Evolutionary conservation across 2,329 filamentous ascomycete species (phyloP).

Genomic region (Cryphonectria parasitica): DNA sequence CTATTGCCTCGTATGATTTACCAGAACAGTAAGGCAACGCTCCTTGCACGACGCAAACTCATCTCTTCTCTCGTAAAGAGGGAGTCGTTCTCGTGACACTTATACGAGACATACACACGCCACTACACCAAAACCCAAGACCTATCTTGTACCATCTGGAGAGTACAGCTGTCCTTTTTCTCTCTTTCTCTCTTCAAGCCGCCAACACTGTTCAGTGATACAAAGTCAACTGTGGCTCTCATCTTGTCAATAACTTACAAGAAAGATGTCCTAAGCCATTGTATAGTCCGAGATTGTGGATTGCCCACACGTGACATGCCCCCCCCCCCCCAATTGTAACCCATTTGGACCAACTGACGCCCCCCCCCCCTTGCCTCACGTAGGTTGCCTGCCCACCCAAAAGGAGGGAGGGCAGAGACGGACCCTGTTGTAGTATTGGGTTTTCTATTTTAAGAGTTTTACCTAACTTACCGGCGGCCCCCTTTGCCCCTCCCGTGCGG

Average conservation of each 20-base stretch:
- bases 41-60: background rate
- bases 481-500: conserved; percentile 8
- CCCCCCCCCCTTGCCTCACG: conserved; percentile 11
- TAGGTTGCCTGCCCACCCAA: background rate
- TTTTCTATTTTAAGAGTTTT: conserved; percentile 12
- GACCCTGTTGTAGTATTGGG: background rate
- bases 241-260: background rate
- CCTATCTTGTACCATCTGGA: background rate
- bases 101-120: background rate
- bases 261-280: background rate
- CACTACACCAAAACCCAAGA: background rate
- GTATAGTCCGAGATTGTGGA: background rate
- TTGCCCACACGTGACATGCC: conserved; percentile 13
- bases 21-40: background rate
- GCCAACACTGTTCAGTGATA: background rate
- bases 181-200: background rate
- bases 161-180: background rate
- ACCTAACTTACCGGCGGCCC: background rate
- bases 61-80: background rate
- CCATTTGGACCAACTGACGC: background rate
- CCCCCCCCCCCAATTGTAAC: background rate
- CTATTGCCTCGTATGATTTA: background rate
- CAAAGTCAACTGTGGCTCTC: background rate
- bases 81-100: background rate
- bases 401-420: background rate